A percentile compares a stretch with the other conserved stretches of the same genome.
Evolutionary conservation across 768 basidiomycete genomes (phyloP).

Genomic region (Hysterangium stoloniferum): DNA sequence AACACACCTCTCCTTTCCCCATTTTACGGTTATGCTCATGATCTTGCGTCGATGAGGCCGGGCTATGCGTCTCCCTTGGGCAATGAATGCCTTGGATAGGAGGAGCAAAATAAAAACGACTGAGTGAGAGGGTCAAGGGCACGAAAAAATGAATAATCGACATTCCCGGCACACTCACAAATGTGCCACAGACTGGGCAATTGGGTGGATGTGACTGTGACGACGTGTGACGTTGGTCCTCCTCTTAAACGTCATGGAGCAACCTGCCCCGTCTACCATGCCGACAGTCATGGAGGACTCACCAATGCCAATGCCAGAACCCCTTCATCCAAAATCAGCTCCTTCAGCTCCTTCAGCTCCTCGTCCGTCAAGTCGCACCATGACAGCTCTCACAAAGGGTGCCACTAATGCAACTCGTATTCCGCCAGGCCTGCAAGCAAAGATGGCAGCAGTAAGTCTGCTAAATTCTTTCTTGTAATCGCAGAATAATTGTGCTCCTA

Average conservation of each 20-base stretch:
- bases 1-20: slow-evolving; percentile 38
- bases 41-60: background rate
- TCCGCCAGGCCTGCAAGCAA: slow-evolving; percentile 84
- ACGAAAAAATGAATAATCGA: background rate
- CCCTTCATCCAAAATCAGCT: background rate
- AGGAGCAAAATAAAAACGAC: slow-evolving; percentile 23
- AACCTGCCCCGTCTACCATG: slow-evolving; percentile 1
- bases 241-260: slow-evolving; percentile 10
- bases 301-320: background rate
- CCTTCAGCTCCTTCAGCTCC: background rate
- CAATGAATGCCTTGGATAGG: slow-evolving; percentile 22
- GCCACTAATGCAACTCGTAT: slow-evolving; percentile 53
- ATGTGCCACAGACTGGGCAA: slow-evolving; percentile 8
- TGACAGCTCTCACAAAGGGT: slow-evolving; percentile 15
- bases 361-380: slow-evolving; percentile 3
- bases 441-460: slow-evolving; percentile 77
- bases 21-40: slow-evolving; percentile 40
- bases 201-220: slow-evolving; percentile 1
- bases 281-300: background rate
- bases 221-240: background rate
- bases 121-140: slow-evolving; percentile 7
- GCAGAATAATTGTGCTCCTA: slow-evolving; percentile 17
- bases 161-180: slow-evolving; percentile 7
- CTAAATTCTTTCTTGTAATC: slow-evolving; percentile 16
- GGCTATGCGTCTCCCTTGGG: slow-evolving; percentile 20